Evolutionary conservation across 495 filamentous ascomycete genomes (phyloP).

Genomic region (Penicillium crystallinum): DNA sequence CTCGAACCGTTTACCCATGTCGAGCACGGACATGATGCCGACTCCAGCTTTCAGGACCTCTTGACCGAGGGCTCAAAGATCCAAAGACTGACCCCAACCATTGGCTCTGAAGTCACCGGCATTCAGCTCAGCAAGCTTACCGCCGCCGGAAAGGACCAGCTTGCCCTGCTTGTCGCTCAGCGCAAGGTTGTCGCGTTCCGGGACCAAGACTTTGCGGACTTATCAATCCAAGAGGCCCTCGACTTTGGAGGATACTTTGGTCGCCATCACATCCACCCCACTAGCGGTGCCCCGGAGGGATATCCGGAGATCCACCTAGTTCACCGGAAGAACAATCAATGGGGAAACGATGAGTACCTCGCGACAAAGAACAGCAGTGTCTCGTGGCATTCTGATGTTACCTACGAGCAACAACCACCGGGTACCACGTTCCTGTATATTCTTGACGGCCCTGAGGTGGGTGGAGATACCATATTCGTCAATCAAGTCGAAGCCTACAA

Average conservation of each 20-base stretch:
- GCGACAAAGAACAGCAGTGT: slow-evolving; percentile 61
- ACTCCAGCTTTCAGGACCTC: slow-evolving; percentile 62
- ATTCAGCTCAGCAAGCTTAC: slow-evolving; percentile 68
- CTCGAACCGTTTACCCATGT: slow-evolving; percentile 64
- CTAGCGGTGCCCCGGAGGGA: slow-evolving; percentile 63
- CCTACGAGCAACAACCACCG: slow-evolving; percentile 79
- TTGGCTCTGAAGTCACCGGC: slow-evolving; percentile 71
- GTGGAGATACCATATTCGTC: slow-evolving; percentile 75
- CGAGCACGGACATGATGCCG: slow-evolving; percentile 70
- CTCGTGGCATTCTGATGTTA: slow-evolving; percentile 78
- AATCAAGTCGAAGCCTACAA: slow-evolving; percentile 72
- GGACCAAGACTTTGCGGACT: slow-evolving; percentile 69
- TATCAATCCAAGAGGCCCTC: slow-evolving; percentile 64
- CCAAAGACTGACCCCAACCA: slow-evolving; percentile 62
- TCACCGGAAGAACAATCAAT: slow-evolving; percentile 63
- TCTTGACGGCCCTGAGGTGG: slow-evolving; percentile 68
- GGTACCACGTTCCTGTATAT: slow-evolving; percentile 79
- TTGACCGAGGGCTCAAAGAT: slow-evolving; percentile 40
- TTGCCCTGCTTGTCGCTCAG: slow-evolving; percentile 73
- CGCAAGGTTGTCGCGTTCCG: slow-evolving; percentile 78
- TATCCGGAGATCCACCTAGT: slow-evolving; percentile 76
- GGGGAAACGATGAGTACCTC: slow-evolving; percentile 53
- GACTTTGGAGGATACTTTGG: slow-evolving; percentile 77
- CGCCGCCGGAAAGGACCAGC: slow-evolving; percentile 67
- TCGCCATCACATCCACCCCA: slow-evolving; percentile 77